Base-by-base conservation (phyloP, 2,329 filamentous ascomycete genomes). In the Proliferodiscus dingleyae region DNA sequence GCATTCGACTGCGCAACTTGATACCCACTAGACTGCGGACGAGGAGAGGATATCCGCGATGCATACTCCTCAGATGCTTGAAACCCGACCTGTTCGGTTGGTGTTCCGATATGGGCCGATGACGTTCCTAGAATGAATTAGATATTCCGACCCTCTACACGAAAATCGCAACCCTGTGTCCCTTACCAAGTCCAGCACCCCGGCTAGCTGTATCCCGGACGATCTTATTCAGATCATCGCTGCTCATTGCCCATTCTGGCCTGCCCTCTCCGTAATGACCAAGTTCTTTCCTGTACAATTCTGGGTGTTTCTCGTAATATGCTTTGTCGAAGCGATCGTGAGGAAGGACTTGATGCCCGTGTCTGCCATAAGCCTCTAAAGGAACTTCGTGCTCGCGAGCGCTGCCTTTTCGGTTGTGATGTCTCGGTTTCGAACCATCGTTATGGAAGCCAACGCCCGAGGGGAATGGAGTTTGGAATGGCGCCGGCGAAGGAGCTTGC, bases 301-400 rank as follows among this genome's bases (percentile, higher is more conserved):
- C 87, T 0, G 91, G 91, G 61, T 95, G 89, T 68, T 93, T 96
- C 59, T 89, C 81, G 62, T 93, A 94, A 77, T 95, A 96, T 21
- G 87, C 86, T 69, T 87, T 87, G 60, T 95, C 89, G 32, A 97
- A 87, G 62, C 85, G 88, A 68, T 94, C 87, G 46, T 81, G 79
- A 3, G 84, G 74, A 15, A 78, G 75, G 21, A 87, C 73, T 43
- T 89, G 89, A 61, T 96, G 91, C 36, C 90, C 89, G 60, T 95
- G 90, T 45, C 95, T 55, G 52, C 57, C 90, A 61, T 97, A 97
- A 70, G 89, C 95, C 47, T 89, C 91, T 3, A 89, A 87, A 1
- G 90, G 90, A 21, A 80, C 77, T 29, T 81, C 72, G 57, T 83
- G 84, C 28, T 84, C 85, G 45, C 82, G 78, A 38, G 78, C 79